phyloP scores from a whole-genome alignment of 352 stramenopile species.

The Phytophthora pluvialis region DNA sequence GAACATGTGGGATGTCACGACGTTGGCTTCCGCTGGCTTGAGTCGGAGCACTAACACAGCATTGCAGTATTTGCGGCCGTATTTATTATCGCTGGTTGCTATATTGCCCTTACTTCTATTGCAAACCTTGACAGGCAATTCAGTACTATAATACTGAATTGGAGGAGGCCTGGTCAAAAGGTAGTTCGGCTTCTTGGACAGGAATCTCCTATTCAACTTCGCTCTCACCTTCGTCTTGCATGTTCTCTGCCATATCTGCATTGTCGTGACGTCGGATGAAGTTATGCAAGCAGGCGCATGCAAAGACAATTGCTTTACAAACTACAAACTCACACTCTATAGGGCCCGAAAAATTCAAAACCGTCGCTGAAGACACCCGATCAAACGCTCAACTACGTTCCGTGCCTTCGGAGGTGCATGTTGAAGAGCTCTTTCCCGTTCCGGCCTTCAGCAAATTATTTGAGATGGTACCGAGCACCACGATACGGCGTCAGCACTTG shows the following conservation, averaged over 20 bases:
- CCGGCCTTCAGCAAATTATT: neutral
- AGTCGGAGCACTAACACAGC: too few species aligned
- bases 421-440: constrained; percentile 17
- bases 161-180: neutral
- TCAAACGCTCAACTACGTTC: constrained; percentile 6
- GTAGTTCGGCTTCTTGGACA: neutral
- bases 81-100: too few species aligned
- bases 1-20: too few species aligned
- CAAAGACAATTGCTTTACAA: constrained; percentile 1
- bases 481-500: constrained; percentile 13
- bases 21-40: too few species aligned
- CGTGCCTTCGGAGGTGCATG: constrained; percentile 3
- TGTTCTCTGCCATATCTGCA: neutral
- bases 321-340: constrained; percentile 13
- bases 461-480: constrained; percentile 8
- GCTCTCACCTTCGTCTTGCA: neutral
- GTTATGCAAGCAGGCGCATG: constrained; percentile 8
- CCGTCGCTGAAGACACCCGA: constrained; percentile 2
- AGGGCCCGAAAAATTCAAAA: constrained; percentile 3
- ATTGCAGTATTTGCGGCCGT: too few species aligned
- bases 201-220: neutral
- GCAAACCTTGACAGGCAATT: too few species aligned
- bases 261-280: constrained; percentile 7
- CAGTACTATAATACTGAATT: too few species aligned
- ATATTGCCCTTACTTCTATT: too few species aligned